Conservation (phyloP, 768 basidiomycete species). For the Tephrocybe rancida region DNA sequence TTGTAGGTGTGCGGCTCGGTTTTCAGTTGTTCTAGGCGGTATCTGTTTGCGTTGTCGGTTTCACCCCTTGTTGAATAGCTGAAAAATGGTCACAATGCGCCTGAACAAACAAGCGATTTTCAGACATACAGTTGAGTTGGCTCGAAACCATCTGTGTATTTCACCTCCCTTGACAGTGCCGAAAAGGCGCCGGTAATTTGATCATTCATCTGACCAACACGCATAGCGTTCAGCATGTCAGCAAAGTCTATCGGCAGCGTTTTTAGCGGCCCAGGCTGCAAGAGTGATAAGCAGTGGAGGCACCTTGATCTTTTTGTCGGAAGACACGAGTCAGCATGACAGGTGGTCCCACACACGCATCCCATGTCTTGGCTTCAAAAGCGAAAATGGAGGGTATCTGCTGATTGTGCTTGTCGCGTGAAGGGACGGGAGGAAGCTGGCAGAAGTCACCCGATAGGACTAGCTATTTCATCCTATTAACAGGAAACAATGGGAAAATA, state of each 20-base stretch:
- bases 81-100: not conserved
- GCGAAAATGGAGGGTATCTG: constrained; percentile 61
- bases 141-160: constrained; percentile 71
- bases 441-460: constrained; percentile 89
- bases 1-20: constrained; percentile 40
- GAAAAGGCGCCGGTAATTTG: constrained; percentile 51
- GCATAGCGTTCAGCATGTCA: constrained; percentile 87
- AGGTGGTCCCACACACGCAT: constrained; percentile 57
- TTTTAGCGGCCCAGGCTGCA: not conserved
- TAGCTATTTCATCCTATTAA: constrained; percentile 47
- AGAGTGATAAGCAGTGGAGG: not conserved
- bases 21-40: constrained; percentile 47
- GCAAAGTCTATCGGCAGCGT: constrained; percentile 54
- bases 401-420: constrained; percentile 47
- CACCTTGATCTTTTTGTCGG: constrained; percentile 83
- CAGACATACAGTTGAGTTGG: constrained; percentile 76
- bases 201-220: constrained; percentile 64
- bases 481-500: not conserved
- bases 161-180: constrained; percentile 54
- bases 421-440: constrained; percentile 83
- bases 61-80: constrained; percentile 74
- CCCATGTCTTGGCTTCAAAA: constrained; percentile 83
- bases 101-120: not conserved
- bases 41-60: constrained; percentile 69
- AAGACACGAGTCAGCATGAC: constrained; percentile 74